Percentiles rank a stretch among this genome's conserved stretches.
phyloP scores from a whole-genome alignment of 192 early-diverging fungal genomes.

The Coemansia sp. region DNA sequence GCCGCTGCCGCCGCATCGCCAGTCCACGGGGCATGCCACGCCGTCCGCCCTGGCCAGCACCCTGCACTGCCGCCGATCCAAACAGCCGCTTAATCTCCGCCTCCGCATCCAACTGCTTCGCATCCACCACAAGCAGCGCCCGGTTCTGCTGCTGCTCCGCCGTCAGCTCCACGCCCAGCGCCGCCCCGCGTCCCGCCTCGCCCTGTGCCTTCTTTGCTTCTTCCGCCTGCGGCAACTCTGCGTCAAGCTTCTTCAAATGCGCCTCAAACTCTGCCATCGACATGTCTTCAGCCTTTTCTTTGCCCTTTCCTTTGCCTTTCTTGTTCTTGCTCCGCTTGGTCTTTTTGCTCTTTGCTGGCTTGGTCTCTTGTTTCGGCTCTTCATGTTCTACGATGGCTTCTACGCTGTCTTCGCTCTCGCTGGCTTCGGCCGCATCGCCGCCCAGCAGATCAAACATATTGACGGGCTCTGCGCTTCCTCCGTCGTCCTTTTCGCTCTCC shows the following conservation, averaged over 20 bases:
- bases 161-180: conserved; percentile 27
- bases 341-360: background rate
- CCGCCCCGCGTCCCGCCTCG: conserved; percentile 15
- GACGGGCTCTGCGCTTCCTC: background rate
- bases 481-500: conserved; percentile 5
- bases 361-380: background rate
- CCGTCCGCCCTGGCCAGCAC: background rate
- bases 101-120: conserved; percentile 73
- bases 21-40: conserved; percentile 10
- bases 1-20: conserved; percentile 20
- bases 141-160: conserved; percentile 41
- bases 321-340: background rate
- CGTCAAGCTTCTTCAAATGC: conserved; percentile 27
- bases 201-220: background rate
- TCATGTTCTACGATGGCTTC: background rate
- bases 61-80: conserved; percentile 77
- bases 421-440: conserved; percentile 12
- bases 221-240: conserved; percentile 13
- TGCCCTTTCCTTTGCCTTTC: conserved; percentile 13
- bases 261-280: conserved; percentile 45
- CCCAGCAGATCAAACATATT: conserved; percentile 53
- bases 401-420: conserved; percentile 2
- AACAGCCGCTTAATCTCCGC: conserved; percentile 89
- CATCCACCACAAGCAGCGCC: conserved; percentile 55
- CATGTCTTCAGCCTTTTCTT: conserved; percentile 23